Percentiles rank a stretch among this genome's conserved stretches.
These are phyloP conservation scores for Pythium utonaiense DNA, from an alignment of 352 stramenopile genomes.

Conservation along the genomic window DNA sequence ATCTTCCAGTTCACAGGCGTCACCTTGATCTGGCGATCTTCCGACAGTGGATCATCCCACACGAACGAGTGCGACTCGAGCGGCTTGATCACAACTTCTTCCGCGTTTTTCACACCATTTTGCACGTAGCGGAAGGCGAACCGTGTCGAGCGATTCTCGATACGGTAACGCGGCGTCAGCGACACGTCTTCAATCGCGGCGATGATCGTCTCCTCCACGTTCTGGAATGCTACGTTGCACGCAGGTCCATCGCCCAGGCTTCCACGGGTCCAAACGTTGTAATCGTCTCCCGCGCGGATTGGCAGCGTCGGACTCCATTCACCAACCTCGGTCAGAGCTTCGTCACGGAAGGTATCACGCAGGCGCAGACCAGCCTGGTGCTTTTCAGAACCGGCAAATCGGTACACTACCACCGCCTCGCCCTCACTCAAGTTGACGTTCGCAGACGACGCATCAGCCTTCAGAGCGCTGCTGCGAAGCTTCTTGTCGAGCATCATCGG, in stretches of 20 bases:
- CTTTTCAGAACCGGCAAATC: conserved; percentile 65
- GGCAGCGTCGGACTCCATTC: conserved; percentile 61
- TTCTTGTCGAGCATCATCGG: conserved; percentile 83
- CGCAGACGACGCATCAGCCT: not conserved
- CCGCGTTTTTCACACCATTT: conserved; percentile 42
- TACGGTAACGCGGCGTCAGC: conserved; percentile 62
- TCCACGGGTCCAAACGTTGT: conserved; percentile 64
- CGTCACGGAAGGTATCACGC: conserved; percentile 53
- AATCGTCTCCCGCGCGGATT: conserved; percentile 25
- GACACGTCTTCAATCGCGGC: conserved; percentile 69
- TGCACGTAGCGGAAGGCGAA: conserved; percentile 78
- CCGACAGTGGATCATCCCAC: conserved; percentile 68
- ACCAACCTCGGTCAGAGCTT: conserved; percentile 34
- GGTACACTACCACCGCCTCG: conserved; percentile 63
- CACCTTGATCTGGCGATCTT: conserved; percentile 52
- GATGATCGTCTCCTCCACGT: conserved; percentile 67
- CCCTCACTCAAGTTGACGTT: conserved; percentile 49
- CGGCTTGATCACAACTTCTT: conserved; percentile 67
- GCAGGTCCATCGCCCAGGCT: conserved; percentile 68
- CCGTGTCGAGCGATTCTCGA: conserved; percentile 81
- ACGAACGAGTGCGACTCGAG: conserved; percentile 77
- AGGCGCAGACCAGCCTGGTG: conserved; percentile 60
- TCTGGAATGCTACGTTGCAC: conserved; percentile 60
- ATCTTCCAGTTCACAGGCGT: conserved; percentile 62
- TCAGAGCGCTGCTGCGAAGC: conserved; percentile 19